Evolutionary conservation across 1,284 basidiomycete genomes (phyloP), one percentile per base, ranked within the genome.

Genomic region (Trichosporon coremiiforme): DNA sequence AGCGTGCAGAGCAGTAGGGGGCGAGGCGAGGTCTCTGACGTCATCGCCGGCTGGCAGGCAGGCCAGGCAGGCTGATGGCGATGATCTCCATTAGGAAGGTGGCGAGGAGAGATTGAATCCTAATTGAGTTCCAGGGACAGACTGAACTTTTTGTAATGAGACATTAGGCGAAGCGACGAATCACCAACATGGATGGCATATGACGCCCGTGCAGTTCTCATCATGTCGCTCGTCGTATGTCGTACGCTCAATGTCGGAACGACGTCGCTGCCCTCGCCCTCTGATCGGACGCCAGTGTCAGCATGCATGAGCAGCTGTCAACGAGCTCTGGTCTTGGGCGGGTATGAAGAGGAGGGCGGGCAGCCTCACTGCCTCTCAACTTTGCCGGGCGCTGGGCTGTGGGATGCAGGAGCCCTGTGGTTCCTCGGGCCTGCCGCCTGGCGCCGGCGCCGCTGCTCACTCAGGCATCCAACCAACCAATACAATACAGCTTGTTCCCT

Each of bases 71-170:
- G 4, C 8, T 53, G 15, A 45, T 53, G n/a, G n/a, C 47, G n/a
- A 20, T 22, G 47, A 20, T 53, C 47, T 53, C n/a, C n/a, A 53
- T 53, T 22, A 22, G 47, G 47, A 53, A 53, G 20, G 47, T 22
- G 41, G 7, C 6, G 9, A 13, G 2, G 4, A 3, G 15, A 45
- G 41, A 45, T 15, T 53, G 47, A 53, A 53, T 53, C 47, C 47
- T 53, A 53, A 53, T 53, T 53, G 47, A 53, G 7, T 53, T 53
- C 47, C 47, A 53, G 47, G 47, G 47, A 20, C n/a, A 3, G 20
- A 20, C 47, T 53, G 8, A 53, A 53, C 47, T 53, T 20, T 53
- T 53, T 53, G 47, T 53, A 53, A 53, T 53, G 20, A 10, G n/a
- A 53, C 20, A 53, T 53, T 53, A 53, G 47, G 47, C 47, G 15